Base-by-base conservation (phyloP, 495 filamentous ascomycete species). In the Poronia punctata region DNA sequence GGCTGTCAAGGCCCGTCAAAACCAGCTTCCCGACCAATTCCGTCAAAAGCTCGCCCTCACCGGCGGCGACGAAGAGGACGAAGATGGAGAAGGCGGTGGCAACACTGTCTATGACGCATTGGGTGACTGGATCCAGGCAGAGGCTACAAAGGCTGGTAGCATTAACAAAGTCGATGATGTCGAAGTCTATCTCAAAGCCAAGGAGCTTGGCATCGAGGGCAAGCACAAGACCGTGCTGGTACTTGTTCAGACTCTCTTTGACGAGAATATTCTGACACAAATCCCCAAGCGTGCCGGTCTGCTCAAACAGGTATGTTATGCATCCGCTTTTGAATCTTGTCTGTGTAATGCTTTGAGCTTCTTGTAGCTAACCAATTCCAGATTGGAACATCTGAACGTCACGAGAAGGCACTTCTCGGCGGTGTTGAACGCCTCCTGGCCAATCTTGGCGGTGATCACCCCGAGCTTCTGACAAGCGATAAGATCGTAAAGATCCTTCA, bases 391-490 rank as follows among this genome's bases (percentile, higher is more conserved):
- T 86, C 86, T 18, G 92, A 98, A 54, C 80, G 83, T 40, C 90
- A 97, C 61, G 79, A 97, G 70, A 95, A 92, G 75, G 89, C 92
- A 37, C 82, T 98, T 63, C 80, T 98, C n/a, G 93, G 93, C 54
- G 92, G 92, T 43, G 88, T 84, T 23, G 92, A 98, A 66, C 88
- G 89, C 45, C 89, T 96, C 49, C 75, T 97, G 35, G 66, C 66
- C 46, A 45, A 61, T 22, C 66, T 68, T 36, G 79, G 85, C 61
- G 82, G 82, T 53, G 83, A 93, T 23, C 77, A 83, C 53, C 79
- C 87, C 1, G 79, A 88, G 32, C 77, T 95, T 54, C 74, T 86
- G 40, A 48, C 35, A 6, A 53, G 49, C 21, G 64, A 79, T 22
- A 76, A 86, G 65, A 72, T 96, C 23, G 82, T 86, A 25, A 84